phyloP scores from a whole-genome alignment of 805 yeast genomes.

The Cyberlindnera suaveolens region DNA sequence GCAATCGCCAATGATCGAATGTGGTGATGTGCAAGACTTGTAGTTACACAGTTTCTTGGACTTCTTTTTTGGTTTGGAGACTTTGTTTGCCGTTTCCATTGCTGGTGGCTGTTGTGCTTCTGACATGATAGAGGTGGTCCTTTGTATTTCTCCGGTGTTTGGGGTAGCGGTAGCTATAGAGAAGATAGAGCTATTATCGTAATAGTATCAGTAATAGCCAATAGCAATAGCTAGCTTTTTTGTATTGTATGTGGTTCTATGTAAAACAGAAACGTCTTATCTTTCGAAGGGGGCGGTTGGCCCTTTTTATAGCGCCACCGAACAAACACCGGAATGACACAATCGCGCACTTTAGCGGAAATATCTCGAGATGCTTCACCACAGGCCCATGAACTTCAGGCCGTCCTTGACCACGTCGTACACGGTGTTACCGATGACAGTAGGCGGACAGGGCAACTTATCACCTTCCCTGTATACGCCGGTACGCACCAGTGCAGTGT shows the following conservation, averaged over 20 bases:
- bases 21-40: constrained; percentile 21
- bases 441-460: constrained; percentile 39
- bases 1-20: constrained; percentile 55
- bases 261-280: too few species aligned
- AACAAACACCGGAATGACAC: too few species aligned
- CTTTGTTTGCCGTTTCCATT: constrained; percentile 4
- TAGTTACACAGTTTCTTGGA: constrained; percentile 25
- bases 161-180: too few species aligned
- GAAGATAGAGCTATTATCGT: too few species aligned
- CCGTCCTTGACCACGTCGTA: constrained; percentile 39
- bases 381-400: constrained; percentile 16
- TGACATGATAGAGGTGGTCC: not conserved
- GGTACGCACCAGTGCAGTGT: constrained; percentile 73
- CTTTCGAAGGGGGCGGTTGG: too few species aligned
- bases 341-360: too few species aligned
- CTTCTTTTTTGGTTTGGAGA: constrained; percentile 22
- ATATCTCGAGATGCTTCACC: not conserved
- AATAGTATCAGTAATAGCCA: too few species aligned
- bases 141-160: too few species aligned
- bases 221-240: too few species aligned
- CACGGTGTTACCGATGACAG: constrained; percentile 44
- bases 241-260: too few species aligned
- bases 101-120: not conserved
- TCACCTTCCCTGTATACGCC: constrained; percentile 74
- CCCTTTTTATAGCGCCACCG: too few species aligned